Percentiles rank a stretch among this genome's conserved stretches.
phyloP scores from a whole-genome alignment of 2,329 filamentous ascomycete genomes.

The Ilyonectria sp. region DNA sequence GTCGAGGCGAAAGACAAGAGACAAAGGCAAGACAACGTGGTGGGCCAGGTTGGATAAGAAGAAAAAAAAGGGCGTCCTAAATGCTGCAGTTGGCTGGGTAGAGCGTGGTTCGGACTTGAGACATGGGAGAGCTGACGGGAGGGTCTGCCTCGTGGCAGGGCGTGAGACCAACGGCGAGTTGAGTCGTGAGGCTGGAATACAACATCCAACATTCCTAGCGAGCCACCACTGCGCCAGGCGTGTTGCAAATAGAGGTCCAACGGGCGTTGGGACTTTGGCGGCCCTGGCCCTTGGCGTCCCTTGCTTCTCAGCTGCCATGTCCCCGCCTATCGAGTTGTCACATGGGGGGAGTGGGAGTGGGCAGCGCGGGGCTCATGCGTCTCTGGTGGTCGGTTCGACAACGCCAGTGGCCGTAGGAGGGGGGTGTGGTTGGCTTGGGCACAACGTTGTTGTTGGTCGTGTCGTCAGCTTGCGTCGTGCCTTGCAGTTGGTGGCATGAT shows the following conservation, averaged over 20 bases:
- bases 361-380: conserved; percentile 41
- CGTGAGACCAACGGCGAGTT: conserved; percentile 38
- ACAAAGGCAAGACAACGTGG: conserved; percentile 39
- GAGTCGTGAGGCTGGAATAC: conserved; percentile 21
- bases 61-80: conserved; percentile 25
- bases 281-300: conserved; percentile 32
- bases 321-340: conserved; percentile 46
- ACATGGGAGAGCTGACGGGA: conserved; percentile 25
- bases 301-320: conserved; percentile 45
- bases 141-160: conserved; percentile 36
- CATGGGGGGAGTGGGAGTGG: conserved; percentile 45
- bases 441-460: conserved; percentile 41
- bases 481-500: conserved; percentile 50
- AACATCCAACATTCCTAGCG: not conserved
- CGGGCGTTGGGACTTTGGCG: conserved; percentile 22
- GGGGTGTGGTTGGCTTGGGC: conserved; percentile 33
- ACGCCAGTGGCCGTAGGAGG: conserved; percentile 26
- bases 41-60: conserved; percentile 35
- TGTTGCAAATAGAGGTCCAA: conserved; percentile 27
- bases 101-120: conserved; percentile 43
- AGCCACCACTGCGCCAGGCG: conserved; percentile 1
- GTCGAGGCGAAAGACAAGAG: conserved; percentile 30
- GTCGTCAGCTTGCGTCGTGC: conserved; percentile 49
- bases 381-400: conserved; percentile 23
- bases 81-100: conserved; percentile 30